A percentile compares a stretch with the other conserved stretches of the same genome.
phyloP scores from a whole-genome alignment of 2,329 filamentous ascomycete genomes.

The Calonectria multiphialidica region DNA sequence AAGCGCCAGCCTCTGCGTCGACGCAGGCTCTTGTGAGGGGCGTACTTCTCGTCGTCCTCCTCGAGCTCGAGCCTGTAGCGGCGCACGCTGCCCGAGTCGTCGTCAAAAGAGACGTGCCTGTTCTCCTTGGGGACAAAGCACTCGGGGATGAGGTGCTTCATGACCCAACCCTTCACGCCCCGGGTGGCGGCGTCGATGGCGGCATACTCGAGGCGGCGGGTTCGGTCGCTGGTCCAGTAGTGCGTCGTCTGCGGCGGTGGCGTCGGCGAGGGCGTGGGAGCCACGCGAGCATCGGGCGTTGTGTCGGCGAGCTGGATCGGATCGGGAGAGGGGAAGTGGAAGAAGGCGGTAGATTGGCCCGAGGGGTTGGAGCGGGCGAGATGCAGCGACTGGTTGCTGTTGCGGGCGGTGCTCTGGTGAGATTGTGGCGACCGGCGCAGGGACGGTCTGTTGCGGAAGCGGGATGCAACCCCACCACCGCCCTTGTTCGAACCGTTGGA shows the following conservation, averaged over 20 bases:
- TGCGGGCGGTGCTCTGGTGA: conserved; percentile 38
- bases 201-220: conserved; percentile 73
- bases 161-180: conserved; percentile 71
- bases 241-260: conserved; percentile 71
- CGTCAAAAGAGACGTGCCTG: conserved; percentile 68
- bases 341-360: conserved; percentile 55
- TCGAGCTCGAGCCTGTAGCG: conserved; percentile 72
- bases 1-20: conserved; percentile 45
- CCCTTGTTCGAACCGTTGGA: conserved; percentile 49
- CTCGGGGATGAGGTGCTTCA: conserved; percentile 69
- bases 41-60: conserved; percentile 50
- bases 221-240: conserved; percentile 76
- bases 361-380: conserved; percentile 50
- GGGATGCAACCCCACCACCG: conserved; percentile 38
- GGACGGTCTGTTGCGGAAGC: conserved; percentile 54
- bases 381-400: conserved; percentile 49
- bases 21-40: conserved; percentile 19
- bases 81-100: conserved; percentile 73
- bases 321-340: conserved; percentile 63
- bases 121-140: conserved; percentile 67
- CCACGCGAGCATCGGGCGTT: conserved; percentile 30
- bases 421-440: conserved; percentile 57
- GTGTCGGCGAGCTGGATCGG: conserved; percentile 45
- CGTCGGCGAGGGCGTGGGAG: conserved; percentile 46
- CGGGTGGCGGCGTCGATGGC: conserved; percentile 73